Base-by-base conservation (phyloP, 2,329 filamentous ascomycete species). In the Talaromyces rugulosus region DNA sequence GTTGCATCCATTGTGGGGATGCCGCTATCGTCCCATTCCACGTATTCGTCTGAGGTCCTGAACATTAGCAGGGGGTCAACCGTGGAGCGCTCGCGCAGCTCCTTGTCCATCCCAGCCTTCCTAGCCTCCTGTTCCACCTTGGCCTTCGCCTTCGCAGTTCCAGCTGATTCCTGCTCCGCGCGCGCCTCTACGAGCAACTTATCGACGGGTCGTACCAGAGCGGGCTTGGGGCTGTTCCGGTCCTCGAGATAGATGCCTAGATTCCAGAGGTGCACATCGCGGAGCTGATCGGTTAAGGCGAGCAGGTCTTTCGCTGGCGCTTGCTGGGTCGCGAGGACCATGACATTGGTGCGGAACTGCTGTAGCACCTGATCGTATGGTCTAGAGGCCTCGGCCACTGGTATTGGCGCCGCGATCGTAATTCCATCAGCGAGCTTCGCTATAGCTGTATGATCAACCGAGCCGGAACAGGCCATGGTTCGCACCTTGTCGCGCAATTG, bases 221-320 rank as follows among this genome's bases (percentile, higher is more conserved):
- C 91, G 0, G 86, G 88, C 72, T 83, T 84, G 5, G 14, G 12
- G 64, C 76, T 78, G 27, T 86, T 82, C 56, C 91, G 86, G 70
- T 97, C 93, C 71, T 97, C 93, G 1, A 97, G 86, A 71, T 96
- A 96, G 62, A 97, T 89, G 44, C 89, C 91, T 0, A 96, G 80
- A 62, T 93, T 87, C 69, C 90, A 36, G 11, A 36, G 12, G 12
- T 36, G 34, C 14, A 36, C 12, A 36, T 36, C 34, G 12, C 34
- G 34, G 34, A 36, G 34, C 12, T 36, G 34, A 5, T 14, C 34
- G 11, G 11, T 14, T 36, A 36, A 36, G 5, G 34, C 12, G 34
- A 36, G 34, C 34, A 36, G 34, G 12, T 36, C 34, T 36, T 36
- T 36, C 14, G 12, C 34, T 5, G 34, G 12, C 11, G 34, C 34